These are phyloP conservation scores for Onygenales sp. DNA, from an alignment of 2,329 filamentous ascomycete genomes.

Conservation along the genomic window DNA sequence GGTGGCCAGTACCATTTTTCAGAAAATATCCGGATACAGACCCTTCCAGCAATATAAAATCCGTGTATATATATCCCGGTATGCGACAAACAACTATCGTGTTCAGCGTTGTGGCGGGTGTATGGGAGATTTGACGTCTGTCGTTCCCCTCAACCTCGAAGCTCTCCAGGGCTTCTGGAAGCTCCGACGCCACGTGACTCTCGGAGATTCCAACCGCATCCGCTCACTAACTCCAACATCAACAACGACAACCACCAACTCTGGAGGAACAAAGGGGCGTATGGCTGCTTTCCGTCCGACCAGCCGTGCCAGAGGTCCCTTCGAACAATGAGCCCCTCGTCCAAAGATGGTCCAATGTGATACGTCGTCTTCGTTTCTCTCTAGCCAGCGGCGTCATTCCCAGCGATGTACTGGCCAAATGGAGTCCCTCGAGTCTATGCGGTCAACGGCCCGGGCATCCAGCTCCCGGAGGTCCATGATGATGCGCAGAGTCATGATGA, in stretches of 20 bases:
- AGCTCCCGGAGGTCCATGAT: conserved; percentile 19
- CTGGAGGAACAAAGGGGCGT: conserved; percentile 5
- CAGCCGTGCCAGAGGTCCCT: conserved; percentile 14
- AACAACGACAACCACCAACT: conserved; percentile 6
- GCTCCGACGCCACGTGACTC: neutral
- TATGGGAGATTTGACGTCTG: neutral
- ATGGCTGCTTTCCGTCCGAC: neutral
- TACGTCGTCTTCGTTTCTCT: conserved; percentile 15
- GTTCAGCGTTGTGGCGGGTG: neutral
- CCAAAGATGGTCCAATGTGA: conserved; percentile 32
- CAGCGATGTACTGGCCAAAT: conserved; percentile 42
- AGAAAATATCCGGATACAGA: neutral
- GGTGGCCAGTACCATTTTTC: neutral
- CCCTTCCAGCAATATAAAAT: neutral
- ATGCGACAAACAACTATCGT: neutral
- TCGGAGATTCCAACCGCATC: neutral
- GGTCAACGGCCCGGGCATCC: conserved; percentile 35
- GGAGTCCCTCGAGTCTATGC: conserved; percentile 40
- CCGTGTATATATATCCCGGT: neutral
- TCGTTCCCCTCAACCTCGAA: neutral
- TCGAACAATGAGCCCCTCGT: conserved; percentile 13
- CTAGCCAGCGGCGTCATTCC: conserved; percentile 18
- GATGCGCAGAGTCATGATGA: conserved; percentile 13
- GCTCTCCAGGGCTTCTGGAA: neutral
- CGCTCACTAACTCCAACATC: neutral